Conservation (phyloP, 148 eudicot species). For the Chenopodium quinoa region DNA sequence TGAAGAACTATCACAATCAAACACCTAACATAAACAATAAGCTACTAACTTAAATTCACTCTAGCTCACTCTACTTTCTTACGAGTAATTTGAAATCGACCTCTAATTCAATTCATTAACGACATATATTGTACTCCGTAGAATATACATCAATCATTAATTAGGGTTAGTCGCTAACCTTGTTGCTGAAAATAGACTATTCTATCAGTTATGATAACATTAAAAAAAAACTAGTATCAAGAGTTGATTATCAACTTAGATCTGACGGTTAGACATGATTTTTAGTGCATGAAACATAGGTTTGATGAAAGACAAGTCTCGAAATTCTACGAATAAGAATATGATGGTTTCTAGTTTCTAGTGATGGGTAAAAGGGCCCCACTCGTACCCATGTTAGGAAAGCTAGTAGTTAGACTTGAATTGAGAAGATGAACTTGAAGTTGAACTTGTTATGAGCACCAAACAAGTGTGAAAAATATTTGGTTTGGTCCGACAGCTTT, state of each 20-base stretch:
- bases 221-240: no score
- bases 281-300: no score
- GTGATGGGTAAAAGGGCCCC: background rate
- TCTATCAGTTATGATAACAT: no score
- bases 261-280: background rate
- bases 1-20: no score
- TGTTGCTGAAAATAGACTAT: background rate
- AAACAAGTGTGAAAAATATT: constrained; percentile 4
- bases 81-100: no score
- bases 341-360: background rate
- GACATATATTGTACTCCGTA: no score
- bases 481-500: constrained; percentile 1
- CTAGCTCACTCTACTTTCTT: no score
- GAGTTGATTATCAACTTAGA: background rate
- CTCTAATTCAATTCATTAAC: no score
- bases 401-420: background rate
- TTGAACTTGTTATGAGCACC: background rate
- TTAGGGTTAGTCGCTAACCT: background rate
- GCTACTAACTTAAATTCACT: no score
- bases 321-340: no score
- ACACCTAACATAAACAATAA: no score
- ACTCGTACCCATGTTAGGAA: background rate
- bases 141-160: no score
- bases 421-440: background rate
- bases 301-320: background rate